Percentiles rank a stretch among this genome's conserved stretches.
Evolutionary conservation across 768 basidiomycete species (phyloP).

Genomic region (Calocera cornea): DNA sequence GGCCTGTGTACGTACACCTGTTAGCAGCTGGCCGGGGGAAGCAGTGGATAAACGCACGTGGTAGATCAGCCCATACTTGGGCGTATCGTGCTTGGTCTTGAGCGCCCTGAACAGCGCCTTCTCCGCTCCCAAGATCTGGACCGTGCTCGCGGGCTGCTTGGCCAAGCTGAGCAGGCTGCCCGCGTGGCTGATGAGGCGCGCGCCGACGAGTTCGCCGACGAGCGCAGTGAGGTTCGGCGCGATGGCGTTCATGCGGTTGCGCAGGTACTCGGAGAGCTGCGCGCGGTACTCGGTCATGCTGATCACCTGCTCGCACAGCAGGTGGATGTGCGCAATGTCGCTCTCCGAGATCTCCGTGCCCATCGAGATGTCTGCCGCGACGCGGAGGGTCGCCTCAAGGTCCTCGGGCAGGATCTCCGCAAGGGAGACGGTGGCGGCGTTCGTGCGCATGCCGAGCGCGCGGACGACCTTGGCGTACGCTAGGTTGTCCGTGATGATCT

Average conservation of each 20-base stretch:
- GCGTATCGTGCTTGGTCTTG: constrained; percentile 85
- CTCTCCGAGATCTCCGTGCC: constrained; percentile 97
- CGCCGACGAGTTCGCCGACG: constrained; percentile 66
- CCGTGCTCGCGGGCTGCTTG: constrained; percentile 66
- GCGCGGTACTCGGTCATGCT: constrained; percentile 88
- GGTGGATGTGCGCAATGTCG: constrained; percentile 93
- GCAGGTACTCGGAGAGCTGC: constrained; percentile 90
- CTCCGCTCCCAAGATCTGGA: constrained; percentile 65
- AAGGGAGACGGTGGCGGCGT: constrained; percentile 74
- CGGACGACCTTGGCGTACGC: constrained; percentile 93
- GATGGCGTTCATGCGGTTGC: constrained; percentile 95
- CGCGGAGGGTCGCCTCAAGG: constrained; percentile 85
- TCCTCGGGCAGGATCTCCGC: constrained; percentile 90
- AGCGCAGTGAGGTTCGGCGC: constrained; percentile 89
- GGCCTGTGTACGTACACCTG: constrained; percentile 5
- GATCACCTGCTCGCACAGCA: constrained; percentile 96
- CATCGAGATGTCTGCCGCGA: constrained; percentile 96
- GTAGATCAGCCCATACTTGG: constrained; percentile 99
- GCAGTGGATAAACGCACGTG: constrained; percentile 46
- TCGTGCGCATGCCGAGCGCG: constrained; percentile 85
- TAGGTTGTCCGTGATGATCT: constrained; percentile 93
- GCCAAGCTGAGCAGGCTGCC: constrained; percentile 56
- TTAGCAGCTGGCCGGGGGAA: not conserved
- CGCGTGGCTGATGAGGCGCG: constrained; percentile 60
- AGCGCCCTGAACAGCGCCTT: constrained; percentile 64